A percentile compares a stretch with the other conserved stretches of the same genome.
phyloP scores from a whole-genome alignment of 192 early-diverging fungal species.

The Coemansia sp. region DNA sequence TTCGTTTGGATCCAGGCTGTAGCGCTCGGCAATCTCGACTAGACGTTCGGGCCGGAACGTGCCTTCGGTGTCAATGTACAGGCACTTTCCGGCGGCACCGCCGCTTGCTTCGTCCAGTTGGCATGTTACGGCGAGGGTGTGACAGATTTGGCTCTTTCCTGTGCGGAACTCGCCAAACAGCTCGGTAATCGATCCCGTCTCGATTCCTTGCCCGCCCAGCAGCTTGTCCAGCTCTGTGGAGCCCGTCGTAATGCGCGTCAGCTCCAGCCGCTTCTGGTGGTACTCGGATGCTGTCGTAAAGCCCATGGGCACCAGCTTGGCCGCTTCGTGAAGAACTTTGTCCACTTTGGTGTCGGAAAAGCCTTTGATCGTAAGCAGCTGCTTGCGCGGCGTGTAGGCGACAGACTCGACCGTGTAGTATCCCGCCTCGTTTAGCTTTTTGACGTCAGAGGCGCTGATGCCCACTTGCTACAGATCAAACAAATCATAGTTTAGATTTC shows the following conservation, averaged over 20 bases:
- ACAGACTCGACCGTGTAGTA: slow-evolving; percentile 90
- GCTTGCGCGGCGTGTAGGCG: slow-evolving; percentile 90
- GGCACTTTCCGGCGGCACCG: slow-evolving; percentile 90
- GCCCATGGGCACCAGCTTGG: slow-evolving; percentile 90
- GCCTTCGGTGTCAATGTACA: slow-evolving; percentile 97
- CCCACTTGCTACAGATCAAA: slow-evolving; percentile 59
- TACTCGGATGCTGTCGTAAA: slow-evolving; percentile 94
- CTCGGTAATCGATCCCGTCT: slow-evolving; percentile 96
- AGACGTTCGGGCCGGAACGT: slow-evolving; percentile 93
- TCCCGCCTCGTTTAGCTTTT: slow-evolving; percentile 85
- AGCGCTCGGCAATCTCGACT: slow-evolving; percentile 81
- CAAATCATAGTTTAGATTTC: not conserved
- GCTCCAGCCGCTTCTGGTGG: slow-evolving; percentile 76
- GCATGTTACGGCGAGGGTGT: slow-evolving; percentile 92
- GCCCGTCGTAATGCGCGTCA: slow-evolving; percentile 85
- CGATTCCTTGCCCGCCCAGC: slow-evolving; percentile 87
- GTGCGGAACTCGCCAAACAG: slow-evolving; percentile 98
- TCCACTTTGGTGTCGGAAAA: slow-evolving; percentile 95
- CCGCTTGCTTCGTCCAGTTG: slow-evolving; percentile 88
- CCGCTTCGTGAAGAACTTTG: slow-evolving; percentile 88
- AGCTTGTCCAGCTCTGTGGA: slow-evolving; percentile 89
- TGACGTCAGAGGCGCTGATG: slow-evolving; percentile 68
- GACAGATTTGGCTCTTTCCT: slow-evolving; percentile 96
- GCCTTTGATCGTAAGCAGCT: slow-evolving; percentile 85
- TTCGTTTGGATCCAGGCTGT: slow-evolving; percentile 77